Evolutionary conservation across 2,329 filamentous ascomycete species (phyloP), one percentile per base, ranked within the genome.

Genomic region (Aspergillus fischeri): DNA sequence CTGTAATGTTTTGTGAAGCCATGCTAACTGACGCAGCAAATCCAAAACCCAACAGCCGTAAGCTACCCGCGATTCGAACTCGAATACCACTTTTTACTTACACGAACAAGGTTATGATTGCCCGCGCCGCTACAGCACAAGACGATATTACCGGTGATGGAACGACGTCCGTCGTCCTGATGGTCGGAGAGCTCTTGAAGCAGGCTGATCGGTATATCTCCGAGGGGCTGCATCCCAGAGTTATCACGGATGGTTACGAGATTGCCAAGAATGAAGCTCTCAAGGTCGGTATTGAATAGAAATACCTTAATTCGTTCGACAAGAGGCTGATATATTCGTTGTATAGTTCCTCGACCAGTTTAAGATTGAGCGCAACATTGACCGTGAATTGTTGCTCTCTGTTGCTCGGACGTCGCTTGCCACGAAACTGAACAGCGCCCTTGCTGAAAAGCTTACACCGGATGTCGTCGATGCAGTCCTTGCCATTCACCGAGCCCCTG

Each of bases 101-200:
- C 57, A 50, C 45, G 29, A 47, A 52, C 57, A 71, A 78, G 79
- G 81, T 88, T 61, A 87, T 88, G 84, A 88, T 88, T 70, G 86
- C 86, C 61, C 79, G 86, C 72, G 92, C 93, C 69, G 94, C 94
- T 57, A 99, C 94, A 41, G 94, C 94, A 65, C 93, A 99, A 76
- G 94, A 99, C 76, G 94, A 99, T 70, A 99, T 99, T 68, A 96
- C 91, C 67, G 94, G 94, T 71, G 94, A 99, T 76, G 94, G 94
- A 70, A 99, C 94, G 68, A 99, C 94, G 45, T 97, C 92, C 49
- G 93, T 97, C 29, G 94, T 99, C 53, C 80, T 99, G 68, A 80
- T 97, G 74, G 92, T 99, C 52, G 94, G 94, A 75, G 94, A 99
- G 81, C 86, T 99, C 59, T 80, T 99, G 72, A 99, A 97, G 84